Conservation (phyloP, 495 filamentous ascomycete species). For the Neurospora discreta region DNA sequence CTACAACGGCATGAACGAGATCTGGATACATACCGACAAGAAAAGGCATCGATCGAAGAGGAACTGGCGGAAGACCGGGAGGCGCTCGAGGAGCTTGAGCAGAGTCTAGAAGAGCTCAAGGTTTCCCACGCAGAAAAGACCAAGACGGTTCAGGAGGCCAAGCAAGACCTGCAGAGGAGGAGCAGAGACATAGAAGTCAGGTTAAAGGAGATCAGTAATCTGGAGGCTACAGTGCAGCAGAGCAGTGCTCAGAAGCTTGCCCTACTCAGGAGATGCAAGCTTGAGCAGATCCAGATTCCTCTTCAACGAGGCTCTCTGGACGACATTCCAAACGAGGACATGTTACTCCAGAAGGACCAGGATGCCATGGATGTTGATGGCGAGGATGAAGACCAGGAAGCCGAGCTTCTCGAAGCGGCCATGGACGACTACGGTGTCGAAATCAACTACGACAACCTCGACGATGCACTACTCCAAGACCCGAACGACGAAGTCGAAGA, state of each 20-base stretch:
- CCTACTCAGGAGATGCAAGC: conserved; percentile 76
- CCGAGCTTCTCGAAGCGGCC: conserved; percentile 39
- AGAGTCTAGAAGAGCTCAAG: conserved; percentile 57
- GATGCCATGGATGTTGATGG: conserved; percentile 84
- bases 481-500: conserved; percentile 66
- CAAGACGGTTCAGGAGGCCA: conserved; percentile 70
- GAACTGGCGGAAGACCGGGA: conserved; percentile 60
- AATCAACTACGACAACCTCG: conserved; percentile 75
- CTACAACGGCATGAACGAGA: conserved; percentile 52
- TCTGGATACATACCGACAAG: conserved; percentile 55
- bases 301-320: conserved; percentile 73
- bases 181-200: conserved; percentile 72
- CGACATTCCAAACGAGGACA: conserved; percentile 76
- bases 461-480: conserved; percentile 65
- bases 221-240: conserved; percentile 76
- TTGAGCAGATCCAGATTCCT: conserved; percentile 85
- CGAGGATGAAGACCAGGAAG: conserved; percentile 47
- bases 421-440: conserved; percentile 87
- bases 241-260: conserved; percentile 73
- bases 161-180: conserved; percentile 73
- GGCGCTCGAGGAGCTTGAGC: conserved; percentile 64
- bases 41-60: conserved; percentile 65
- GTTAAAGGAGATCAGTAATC: conserved; percentile 58
- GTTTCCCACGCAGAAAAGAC: conserved; percentile 53
- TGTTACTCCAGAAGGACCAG: conserved; percentile 51